A percentile compares a stretch with the other conserved stretches of the same genome.
These are phyloP conservation scores for Arabis hirsuta DNA, from an alignment of 345 rosid species.

Conservation along the genomic window DNA sequence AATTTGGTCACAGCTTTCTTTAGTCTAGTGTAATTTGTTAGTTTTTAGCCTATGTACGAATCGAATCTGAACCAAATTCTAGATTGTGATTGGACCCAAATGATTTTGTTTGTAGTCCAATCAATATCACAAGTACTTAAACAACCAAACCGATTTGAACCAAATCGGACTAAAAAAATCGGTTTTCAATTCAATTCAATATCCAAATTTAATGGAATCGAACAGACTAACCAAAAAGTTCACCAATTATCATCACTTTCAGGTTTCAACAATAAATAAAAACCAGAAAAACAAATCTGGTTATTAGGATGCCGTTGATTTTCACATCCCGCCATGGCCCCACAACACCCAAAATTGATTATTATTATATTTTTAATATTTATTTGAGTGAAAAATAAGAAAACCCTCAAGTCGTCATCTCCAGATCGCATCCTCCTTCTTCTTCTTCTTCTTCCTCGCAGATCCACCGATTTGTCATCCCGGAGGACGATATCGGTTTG, in stretches of 20 bases:
- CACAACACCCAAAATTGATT: constrained; percentile 11
- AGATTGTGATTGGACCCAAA: too few species aligned
- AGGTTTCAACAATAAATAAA: background rate
- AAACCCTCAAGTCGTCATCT: background rate
- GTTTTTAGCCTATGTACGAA: too few species aligned
- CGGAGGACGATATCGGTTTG: constrained; percentile 18
- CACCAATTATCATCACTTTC: too few species aligned
- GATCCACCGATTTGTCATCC: constrained; percentile 16
- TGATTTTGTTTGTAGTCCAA: too few species aligned
- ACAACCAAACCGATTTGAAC: too few species aligned
- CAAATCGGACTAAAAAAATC: too few species aligned
- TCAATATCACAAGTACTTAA: too few species aligned
- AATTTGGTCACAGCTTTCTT: too few species aligned
- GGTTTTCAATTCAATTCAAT: background rate
- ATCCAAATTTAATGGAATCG: background rate
- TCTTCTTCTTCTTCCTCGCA: constrained; percentile 12
- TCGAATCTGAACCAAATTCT: too few species aligned
- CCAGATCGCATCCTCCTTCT: constrained; percentile 33
- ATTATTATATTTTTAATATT: constrained; percentile 12
- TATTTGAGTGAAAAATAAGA: background rate
- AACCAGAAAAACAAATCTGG: background rate
- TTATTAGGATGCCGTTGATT: constrained; percentile 21
- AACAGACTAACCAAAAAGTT: background rate
- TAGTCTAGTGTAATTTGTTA: too few species aligned
- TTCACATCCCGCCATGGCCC: constrained; percentile 29